Base-by-base conservation (phyloP, 2,329 filamentous ascomycete species). In the Fusarium sp. region DNA sequence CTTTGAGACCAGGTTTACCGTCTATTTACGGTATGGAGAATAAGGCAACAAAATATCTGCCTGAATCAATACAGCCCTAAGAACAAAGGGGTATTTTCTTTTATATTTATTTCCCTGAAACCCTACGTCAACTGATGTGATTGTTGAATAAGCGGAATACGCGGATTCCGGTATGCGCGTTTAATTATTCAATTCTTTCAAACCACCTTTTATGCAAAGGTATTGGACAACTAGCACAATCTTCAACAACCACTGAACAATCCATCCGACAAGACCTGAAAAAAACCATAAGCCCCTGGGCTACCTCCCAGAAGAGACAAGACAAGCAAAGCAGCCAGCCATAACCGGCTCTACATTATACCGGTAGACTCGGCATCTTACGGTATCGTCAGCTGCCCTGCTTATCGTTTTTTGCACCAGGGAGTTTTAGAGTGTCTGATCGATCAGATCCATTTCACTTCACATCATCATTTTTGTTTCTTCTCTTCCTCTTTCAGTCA, bases 281-380 rank as follows among this genome's bases (percentile, higher is more conserved):
- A 39, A 35, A 13, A 13, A 17, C 13, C 10, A 63, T 14, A 38
- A 38, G 27, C 62, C 61, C 63, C 63, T 66, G 62, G 62, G 63
- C 46, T 66, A 49, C 63, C 61, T 66, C 63, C 52, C 50, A 47
- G n/a, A 38, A 53, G 33, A 52, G 49, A 15, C 31, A 36, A 38
- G 33, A 27, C 22, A 52, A 36, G 49, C 33, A 49, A 50, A 22
- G 25, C 55, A 58, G 18, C 22, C 52, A 68, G 39, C 27, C 52
- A 68, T 33, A 50, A 39, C 31, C 65, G 64, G 65, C 38, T 68
- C 65, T 63, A 56, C 38, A 45, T 68, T 68, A 36, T 62, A 63
- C 63, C 65, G 65, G 63, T 68, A 68, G 46, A 49, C 47, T 54
- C 64, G 56, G 65, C 33, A 68, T 68, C 64, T 68, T 68, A 68